Percentiles rank a stretch among this genome's conserved stretches.
phyloP scores from a whole-genome alignment of 164 flowering plant species.

The Saururus chinensis region DNA sequence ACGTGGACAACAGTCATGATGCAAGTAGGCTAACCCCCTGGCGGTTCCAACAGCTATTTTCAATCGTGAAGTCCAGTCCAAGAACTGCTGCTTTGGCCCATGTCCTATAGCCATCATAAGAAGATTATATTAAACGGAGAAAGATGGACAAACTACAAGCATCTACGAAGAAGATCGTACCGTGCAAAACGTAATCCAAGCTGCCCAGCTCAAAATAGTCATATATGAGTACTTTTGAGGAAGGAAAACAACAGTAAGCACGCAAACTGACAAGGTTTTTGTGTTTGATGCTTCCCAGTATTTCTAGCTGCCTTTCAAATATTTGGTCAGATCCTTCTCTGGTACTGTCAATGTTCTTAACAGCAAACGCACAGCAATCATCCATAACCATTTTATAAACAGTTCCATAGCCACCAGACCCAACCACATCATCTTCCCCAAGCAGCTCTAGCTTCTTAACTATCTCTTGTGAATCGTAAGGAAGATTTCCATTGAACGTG shows the following conservation, averaged over 20 bases:
- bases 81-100: conserved; percentile 18
- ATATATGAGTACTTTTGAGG: conserved; percentile 83
- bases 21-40: conserved; percentile 79
- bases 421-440: conserved; percentile 78
- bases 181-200: conserved; percentile 77
- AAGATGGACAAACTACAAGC: background rate
- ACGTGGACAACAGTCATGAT: conserved; percentile 86
- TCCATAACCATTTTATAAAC: conserved; percentile 94
- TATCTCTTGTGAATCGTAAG: conserved; percentile 79
- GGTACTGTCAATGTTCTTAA: conserved; percentile 71
- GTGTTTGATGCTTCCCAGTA: conserved; percentile 89
- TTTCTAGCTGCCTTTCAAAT: conserved; percentile 88
- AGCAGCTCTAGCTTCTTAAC: conserved; percentile 87
- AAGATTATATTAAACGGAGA: background rate
- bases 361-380: conserved; percentile 84
- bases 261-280: conserved; percentile 80
- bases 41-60: conserved; percentile 84
- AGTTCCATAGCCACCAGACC: conserved; percentile 95
- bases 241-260: conserved; percentile 79
- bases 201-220: conserved; percentile 85
- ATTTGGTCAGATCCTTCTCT: conserved; percentile 76
- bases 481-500: conserved; percentile 92
- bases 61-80: conserved; percentile 73
- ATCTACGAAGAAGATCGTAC: conserved; percentile 18
- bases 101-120: conserved; percentile 17